phyloP scores from a whole-genome alignment of 108 stramenopile species.

The Skeletonema potamos region DNA sequence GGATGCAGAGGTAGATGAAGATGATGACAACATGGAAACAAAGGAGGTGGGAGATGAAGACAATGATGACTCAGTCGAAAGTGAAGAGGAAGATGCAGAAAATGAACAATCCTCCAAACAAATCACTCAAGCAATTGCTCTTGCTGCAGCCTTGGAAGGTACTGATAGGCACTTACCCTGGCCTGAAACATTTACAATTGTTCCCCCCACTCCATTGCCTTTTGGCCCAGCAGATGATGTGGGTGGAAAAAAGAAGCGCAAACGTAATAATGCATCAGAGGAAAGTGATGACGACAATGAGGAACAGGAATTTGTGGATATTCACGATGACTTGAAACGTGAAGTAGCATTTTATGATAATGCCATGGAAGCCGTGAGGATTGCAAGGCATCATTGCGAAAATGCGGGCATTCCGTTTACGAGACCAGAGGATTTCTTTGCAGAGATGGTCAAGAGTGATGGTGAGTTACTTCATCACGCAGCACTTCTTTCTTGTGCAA shows the following conservation, averaged over 20 bases:
- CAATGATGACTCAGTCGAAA: conserved; percentile 6
- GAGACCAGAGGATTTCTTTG: conserved; percentile 97
- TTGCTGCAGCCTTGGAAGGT: conserved; percentile 13
- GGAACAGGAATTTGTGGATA: conserved; percentile 62
- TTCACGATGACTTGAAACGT: conserved; percentile 96
- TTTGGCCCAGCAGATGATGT: conserved; percentile 43
- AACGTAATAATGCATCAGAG: not conserved
- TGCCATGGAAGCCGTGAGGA: conserved; percentile 86
- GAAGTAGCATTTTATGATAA: conserved; percentile 96
- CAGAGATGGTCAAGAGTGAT: conserved; percentile 99
- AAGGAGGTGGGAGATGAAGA: conserved; percentile 7
- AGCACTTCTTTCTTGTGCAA: not conserved
- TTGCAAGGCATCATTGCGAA: conserved; percentile 66
- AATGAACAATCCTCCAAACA: conserved; percentile 3
- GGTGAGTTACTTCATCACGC: conserved; percentile 62
- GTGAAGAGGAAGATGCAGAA: conserved; percentile 1
- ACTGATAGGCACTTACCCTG: conserved; percentile 55
- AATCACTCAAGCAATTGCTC: conserved; percentile 10
- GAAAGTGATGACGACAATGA: conserved; percentile 7
- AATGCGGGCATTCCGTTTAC: conserved; percentile 69
- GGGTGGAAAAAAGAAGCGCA: not conserved
- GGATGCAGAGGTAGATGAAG: not conserved
- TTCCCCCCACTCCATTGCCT: conserved; percentile 70
- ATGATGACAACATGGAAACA: not conserved
- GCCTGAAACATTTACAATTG: conserved; percentile 75